Conservation (phyloP, 2,329 filamentous ascomycete genomes). For the Diaporthe helianthi region DNA sequence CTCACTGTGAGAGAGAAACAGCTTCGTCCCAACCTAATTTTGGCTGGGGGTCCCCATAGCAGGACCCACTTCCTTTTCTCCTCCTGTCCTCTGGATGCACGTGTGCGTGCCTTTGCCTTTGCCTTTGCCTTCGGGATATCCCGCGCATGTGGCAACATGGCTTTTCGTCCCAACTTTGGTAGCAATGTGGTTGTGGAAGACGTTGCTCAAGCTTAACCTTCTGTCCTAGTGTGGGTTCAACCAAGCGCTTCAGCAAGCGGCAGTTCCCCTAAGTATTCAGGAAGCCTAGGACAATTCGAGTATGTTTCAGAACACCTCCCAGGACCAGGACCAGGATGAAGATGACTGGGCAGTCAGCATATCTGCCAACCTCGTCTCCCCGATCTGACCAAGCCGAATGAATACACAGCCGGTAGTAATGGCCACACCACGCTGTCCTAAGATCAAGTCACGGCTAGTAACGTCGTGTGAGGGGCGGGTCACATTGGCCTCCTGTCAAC, state of each 20-base stretch:
- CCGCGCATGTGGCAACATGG: not conserved
- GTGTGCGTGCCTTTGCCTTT: not conserved
- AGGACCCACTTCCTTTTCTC: not conserved
- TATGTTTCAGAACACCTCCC: not conserved
- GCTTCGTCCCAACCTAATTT: constrained; percentile 24
- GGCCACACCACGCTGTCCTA: not conserved
- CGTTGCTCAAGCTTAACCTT: not conserved
- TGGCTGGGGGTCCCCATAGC: constrained; percentile 11
- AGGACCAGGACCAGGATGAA: not conserved
- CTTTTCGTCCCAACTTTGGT: constrained; percentile 5
- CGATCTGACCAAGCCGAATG: not conserved
- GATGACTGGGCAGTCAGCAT: not conserved
- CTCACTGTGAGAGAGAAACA: not conserved
- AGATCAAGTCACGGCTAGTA: not conserved
- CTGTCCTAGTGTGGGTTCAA: not conserved
- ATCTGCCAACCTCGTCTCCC: not conserved
- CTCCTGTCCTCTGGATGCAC: not conserved
- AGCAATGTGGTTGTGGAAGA: not conserved
- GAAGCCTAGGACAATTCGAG: not conserved
- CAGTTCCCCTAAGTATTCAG: not conserved
- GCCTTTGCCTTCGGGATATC: not conserved
- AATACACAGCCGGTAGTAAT: not conserved
- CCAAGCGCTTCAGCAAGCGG: not conserved
- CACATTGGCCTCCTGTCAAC: constrained; percentile 10
- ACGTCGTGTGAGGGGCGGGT: not conserved